Evolutionary conservation across 495 filamentous ascomycete species (phyloP), one percentile per base, ranked within the genome.

Genomic region (Hypoxylon trugodes): DNA sequence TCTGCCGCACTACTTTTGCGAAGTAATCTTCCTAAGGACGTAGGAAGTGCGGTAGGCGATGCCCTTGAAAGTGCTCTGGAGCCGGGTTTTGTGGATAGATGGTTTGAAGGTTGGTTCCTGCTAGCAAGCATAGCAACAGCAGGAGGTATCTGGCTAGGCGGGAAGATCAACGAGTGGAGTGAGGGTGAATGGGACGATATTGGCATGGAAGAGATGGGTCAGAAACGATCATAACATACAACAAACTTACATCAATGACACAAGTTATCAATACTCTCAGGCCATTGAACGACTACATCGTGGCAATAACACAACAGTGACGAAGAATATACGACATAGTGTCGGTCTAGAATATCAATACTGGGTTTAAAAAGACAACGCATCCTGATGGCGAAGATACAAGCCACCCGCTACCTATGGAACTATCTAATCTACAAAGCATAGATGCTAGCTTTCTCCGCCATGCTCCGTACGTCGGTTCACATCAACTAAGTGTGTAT

Each of bases 41-140:
- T 92, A 63, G 84, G 90, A 13, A 81, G 84, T 26, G 87, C 87
- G 3, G 88, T 92, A 3, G 83, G 83, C 3, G 89, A 89, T 54
- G 89, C 86, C n/a, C 75, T 94, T 26, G 84, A 85, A 24, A 87
- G 86, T 26, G 87, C 87, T 7, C 77, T 92, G 6, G 86, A 90
- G 68, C 82, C 85, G 6, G 71, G 69, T 1, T 91, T 92, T 59
- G 88, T 90, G n/a, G 91, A 93, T 61, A 75, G 85, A n/a, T 94
- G 90, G 91, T 95, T 94, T 70, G 91, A 93, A 68, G 84, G 83
- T 18, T 90, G 90, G 87, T 95, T 94, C 65, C 72, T 93, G 21
- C 63, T 82, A 2, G 86, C 86, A 5, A 87, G 84, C 42, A 77
- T 73, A 0, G 69, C 80, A 12, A 93, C 91, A 12, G 85, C 81